Evolutionary conservation across 2,329 filamentous ascomycete genomes (phyloP), one percentile per base, ranked within the genome.

Genomic region (Penicillium sp.): DNA sequence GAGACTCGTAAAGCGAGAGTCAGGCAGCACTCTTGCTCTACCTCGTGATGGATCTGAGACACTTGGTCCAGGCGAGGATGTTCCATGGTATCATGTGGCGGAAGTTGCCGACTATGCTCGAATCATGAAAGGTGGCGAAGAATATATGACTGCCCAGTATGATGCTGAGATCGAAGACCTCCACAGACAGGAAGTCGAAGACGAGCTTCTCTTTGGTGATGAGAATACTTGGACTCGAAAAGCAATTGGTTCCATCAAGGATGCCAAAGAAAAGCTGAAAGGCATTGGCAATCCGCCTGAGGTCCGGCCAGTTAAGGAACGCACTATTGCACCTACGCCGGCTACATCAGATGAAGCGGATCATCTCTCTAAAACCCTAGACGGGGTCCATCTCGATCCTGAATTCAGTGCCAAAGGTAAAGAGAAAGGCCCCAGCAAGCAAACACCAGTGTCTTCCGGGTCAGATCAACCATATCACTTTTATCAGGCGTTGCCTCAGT

Each of bases 61-160:
- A 8, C 80, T 91, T 29, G 83, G 83, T 31, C 82, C 85, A 21
- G 85, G 84, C 9, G 87, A 93, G 50, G 89, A 93, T 68, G 86
- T 97, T 37, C 94, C 94, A 0, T 99, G 94, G 94, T 91, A 95
- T 73, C 92, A 94, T 75, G 91, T 91, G 6, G 92, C 91, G 10
- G 95, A 96, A 68, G 92, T 96, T 37, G 84, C 95, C 71, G 94
- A 99, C 72, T 99, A 97, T 74, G 91, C 93, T 17, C 86, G 93
- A 40, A 89, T 97, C 55, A 96, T 99, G 90, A 96, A 93, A 72
- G 94, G 93, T 7, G 93, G 91, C 5, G 86, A 89, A 67, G 87
- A 89, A 35, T 99, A 99, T 71, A 93, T 99, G 88, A 72, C 80
- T 13, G 81, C 86, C 53, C 90, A 97, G 70, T 93, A 88, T 66